A percentile compares a stretch with the other conserved stretches of the same genome.
phyloP scores from a whole-genome alignment of 352 stramenopile species.

The Globisporangium polare region DNA sequence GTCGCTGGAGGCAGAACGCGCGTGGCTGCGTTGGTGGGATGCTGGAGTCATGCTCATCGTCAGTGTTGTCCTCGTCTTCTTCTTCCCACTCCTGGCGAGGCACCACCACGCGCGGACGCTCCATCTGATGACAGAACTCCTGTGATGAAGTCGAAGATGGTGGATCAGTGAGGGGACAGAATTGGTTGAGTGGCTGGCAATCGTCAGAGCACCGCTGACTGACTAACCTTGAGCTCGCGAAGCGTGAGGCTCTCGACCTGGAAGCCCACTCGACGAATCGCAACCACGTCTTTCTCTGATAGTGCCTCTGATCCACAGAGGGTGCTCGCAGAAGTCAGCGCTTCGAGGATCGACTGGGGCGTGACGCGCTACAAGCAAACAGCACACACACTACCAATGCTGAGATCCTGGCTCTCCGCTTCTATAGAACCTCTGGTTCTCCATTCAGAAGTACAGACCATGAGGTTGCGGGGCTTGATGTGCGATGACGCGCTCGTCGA shows the following conservation, averaged over 20 bases:
- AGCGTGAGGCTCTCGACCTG: conserved; percentile 20
- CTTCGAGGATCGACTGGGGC: conserved; percentile 32
- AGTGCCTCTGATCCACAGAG: neutral
- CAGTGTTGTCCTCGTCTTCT: neutral
- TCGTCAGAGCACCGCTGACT: neutral
- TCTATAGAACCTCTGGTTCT: no score
- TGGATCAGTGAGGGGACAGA: neutral
- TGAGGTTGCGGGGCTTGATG: conserved; percentile 35
- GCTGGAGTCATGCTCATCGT: neutral
- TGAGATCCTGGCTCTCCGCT: no score
- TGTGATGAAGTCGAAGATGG: conserved; percentile 5
- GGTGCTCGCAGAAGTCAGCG: conserved; percentile 14
- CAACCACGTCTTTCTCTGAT: conserved; percentile 14
- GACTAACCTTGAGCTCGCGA: conserved; percentile 31
- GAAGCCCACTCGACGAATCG: conserved; percentile 35
- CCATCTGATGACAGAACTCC: conserved; percentile 39
- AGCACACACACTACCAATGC: no score
- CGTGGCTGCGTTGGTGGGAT: neutral
- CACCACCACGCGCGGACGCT: conserved; percentile 16
- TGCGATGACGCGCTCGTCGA: conserved; percentile 37
- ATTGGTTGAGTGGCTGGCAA: neutral
- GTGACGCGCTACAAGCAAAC: conserved; percentile 31
- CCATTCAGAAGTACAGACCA: conserved; percentile 17
- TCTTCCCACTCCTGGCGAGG: conserved; percentile 7
- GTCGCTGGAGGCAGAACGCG: conserved; percentile 43